A percentile compares a stretch with the other conserved stretches of the same genome.
Evolutionary conservation across 2,329 filamentous ascomycete species (phyloP).

Genomic region (Onygena corvina): DNA sequence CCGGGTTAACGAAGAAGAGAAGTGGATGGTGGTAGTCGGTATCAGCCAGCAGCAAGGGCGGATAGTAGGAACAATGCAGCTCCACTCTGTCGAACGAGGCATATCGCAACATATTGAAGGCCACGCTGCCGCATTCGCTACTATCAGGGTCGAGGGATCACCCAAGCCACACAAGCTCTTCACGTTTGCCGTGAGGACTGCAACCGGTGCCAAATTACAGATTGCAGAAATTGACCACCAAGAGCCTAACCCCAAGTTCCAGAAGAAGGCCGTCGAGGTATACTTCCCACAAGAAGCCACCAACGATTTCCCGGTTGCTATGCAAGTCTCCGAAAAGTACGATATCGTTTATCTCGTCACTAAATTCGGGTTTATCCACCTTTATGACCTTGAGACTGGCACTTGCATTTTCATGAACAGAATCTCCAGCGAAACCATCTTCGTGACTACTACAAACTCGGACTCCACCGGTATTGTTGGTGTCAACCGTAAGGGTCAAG

Average conservation of each 20-base stretch:
- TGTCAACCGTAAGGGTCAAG: conserved; percentile 95
- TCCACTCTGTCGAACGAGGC: conserved; percentile 89
- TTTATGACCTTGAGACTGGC: conserved; percentile 93
- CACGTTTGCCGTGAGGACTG: conserved; percentile 85
- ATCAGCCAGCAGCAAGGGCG: conserved; percentile 89
- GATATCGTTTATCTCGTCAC: conserved; percentile 95
- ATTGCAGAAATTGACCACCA: conserved; percentile 95
- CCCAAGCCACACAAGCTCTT: conserved; percentile 89
- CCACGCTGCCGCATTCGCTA: conserved; percentile 89
- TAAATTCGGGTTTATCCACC: conserved; percentile 97
- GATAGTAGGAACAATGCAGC: conserved; percentile 90
- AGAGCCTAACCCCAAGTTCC: conserved; percentile 74
- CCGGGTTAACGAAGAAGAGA: conserved; percentile 84
- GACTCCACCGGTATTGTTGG: conserved; percentile 80
- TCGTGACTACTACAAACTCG: conserved; percentile 76
- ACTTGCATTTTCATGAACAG: conserved; percentile 99
- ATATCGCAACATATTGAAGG: conserved; percentile 98
- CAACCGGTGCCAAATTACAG: conserved; percentile 85
- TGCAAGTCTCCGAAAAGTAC: conserved; percentile 95
- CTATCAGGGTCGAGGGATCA: conserved; percentile 75
- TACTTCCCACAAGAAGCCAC: conserved; percentile 93
- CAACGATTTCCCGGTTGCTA: conserved; percentile 95
- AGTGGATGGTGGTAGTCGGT: conserved; percentile 96
- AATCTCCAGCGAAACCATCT: conserved; percentile 98
- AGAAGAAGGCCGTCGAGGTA: conserved; percentile 93